Conservation (phyloP, 2,329 filamentous ascomycete species). For the Aspergillus ustus region DNA sequence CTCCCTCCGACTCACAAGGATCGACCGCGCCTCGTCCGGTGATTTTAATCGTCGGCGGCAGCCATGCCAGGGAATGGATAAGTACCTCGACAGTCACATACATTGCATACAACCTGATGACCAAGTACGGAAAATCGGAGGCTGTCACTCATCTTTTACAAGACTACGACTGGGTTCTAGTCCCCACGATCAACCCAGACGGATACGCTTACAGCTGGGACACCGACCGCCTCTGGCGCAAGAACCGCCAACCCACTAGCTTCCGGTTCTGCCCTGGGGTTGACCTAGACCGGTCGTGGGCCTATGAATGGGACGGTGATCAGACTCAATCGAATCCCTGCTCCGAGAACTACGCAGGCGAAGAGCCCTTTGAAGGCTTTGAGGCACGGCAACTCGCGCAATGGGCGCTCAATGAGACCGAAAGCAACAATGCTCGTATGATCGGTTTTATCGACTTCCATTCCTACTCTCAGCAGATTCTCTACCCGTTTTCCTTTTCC, state of each 20-base stretch:
- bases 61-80: conserved; percentile 98
- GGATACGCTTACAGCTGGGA: conserved; percentile 95
- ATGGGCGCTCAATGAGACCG: conserved; percentile 82
- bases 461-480: conserved; percentile 91
- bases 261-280: conserved; percentile 83
- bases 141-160: conserved; percentile 77
- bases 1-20: conserved; percentile 53
- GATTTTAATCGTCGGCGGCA: conserved; percentile 79
- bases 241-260: conserved; percentile 80
- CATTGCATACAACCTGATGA: conserved; percentile 85
- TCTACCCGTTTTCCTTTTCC: conserved; percentile 89
- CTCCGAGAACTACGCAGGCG: conserved; percentile 86
- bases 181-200: conserved; percentile 90
- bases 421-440: conserved; percentile 72
- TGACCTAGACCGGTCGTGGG: conserved; percentile 86
- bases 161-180: conserved; percentile 83
- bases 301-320: conserved; percentile 79
- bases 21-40: conserved; percentile 67
- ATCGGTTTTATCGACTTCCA: conserved; percentile 90
- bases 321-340: conserved; percentile 76
- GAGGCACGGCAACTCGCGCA: conserved; percentile 76
- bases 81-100: conserved; percentile 90
- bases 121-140: conserved; percentile 74
- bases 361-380: conserved; percentile 78
- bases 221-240: conserved; percentile 89